Evolutionary conservation across 148 eudicot genomes (phyloP).

Genomic region (Beta vulgaris): DNA sequence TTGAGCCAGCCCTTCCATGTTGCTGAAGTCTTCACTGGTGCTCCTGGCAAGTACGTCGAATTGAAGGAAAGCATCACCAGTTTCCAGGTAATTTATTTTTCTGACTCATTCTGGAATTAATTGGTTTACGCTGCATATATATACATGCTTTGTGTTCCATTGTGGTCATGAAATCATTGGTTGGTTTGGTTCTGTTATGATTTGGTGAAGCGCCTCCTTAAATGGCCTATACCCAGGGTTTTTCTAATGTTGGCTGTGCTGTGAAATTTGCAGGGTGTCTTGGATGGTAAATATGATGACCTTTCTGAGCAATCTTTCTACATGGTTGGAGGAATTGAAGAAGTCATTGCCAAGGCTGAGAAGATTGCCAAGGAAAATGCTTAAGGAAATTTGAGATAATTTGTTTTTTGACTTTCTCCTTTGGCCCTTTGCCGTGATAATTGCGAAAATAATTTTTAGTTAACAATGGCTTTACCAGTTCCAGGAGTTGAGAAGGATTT

Average conservation of each 20-base stretch:
- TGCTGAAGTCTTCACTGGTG: slow-evolving; percentile 98
- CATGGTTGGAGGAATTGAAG: slow-evolving; percentile 99
- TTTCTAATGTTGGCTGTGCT: background rate
- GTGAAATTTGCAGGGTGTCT: slow-evolving; percentile 59
- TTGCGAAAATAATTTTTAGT: slow-evolving; percentile 52
- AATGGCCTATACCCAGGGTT: background rate
- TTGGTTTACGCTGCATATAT: background rate
- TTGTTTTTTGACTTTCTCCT: slow-evolving; percentile 14
- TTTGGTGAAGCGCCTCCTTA: background rate
- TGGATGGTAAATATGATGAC: slow-evolving; percentile 97
- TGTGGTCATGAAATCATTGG: no score
- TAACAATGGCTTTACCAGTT: slow-evolving; percentile 32
- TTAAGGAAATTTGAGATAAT: slow-evolving; percentile 30
- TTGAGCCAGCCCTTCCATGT: slow-evolving; percentile 99
- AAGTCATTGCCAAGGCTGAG: slow-evolving; percentile 96
- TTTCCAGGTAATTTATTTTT: slow-evolving; percentile 78
- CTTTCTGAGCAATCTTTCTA: slow-evolving; percentile 93
- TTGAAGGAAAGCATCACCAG: slow-evolving; percentile 89
- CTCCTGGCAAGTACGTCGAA: slow-evolving; percentile 96
- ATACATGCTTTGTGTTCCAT: no score
- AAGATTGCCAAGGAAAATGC: slow-evolving; percentile 89
- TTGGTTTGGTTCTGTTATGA: background rate
- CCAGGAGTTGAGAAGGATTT: slow-evolving; percentile 32
- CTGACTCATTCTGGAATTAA: background rate
- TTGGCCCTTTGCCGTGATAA: slow-evolving; percentile 37